phyloP scores from a whole-genome alignment of 345 rosid genomes.

The Melastoma malabathricum region DNA sequence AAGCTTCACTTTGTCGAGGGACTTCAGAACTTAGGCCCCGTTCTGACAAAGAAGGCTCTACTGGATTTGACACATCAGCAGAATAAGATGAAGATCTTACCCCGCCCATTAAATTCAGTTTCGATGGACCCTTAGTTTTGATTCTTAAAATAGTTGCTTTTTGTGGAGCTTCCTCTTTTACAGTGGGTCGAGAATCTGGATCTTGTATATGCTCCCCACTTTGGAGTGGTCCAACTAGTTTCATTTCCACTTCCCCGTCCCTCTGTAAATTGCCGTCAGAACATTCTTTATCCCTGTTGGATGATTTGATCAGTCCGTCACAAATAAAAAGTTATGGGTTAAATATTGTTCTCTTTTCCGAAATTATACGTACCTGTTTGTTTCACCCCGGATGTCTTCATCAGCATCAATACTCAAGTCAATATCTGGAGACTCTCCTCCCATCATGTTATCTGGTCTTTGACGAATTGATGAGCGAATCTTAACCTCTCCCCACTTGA shows the following conservation, averaged over 20 bases:
- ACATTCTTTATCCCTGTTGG: background rate
- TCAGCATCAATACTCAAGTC: constrained; percentile 9
- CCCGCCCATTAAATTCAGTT: constrained; percentile 17
- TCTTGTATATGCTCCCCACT: constrained; percentile 3
- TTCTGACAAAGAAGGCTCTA: constrained; percentile 14
- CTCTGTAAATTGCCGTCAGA: constrained; percentile 15
- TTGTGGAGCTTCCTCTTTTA: constrained; percentile 17
- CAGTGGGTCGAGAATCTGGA: background rate
- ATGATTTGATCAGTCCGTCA: background rate
- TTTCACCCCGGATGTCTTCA: constrained; percentile 15
- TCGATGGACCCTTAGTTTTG: constrained; percentile 34
- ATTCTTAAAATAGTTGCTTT: constrained; percentile 43
- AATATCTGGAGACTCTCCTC: constrained; percentile 9
- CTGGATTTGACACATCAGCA: constrained; percentile 17
- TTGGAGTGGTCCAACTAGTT: no score
- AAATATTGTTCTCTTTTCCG: background rate
- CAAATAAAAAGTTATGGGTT: background rate
- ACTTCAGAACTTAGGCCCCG: constrained; percentile 9
- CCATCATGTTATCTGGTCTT: constrained; percentile 14
- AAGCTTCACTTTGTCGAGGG: constrained; percentile 14
- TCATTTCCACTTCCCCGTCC: constrained; percentile 2
- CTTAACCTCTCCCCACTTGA: constrained; percentile 44
- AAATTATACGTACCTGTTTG: constrained; percentile 24
- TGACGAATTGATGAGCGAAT: constrained; percentile 26
- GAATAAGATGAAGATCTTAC: constrained; percentile 19